Percentiles rank a stretch among this genome's conserved stretches.
Conservation (phyloP, 441 rosid species). For the Adansonia rubrostipa region DNA sequence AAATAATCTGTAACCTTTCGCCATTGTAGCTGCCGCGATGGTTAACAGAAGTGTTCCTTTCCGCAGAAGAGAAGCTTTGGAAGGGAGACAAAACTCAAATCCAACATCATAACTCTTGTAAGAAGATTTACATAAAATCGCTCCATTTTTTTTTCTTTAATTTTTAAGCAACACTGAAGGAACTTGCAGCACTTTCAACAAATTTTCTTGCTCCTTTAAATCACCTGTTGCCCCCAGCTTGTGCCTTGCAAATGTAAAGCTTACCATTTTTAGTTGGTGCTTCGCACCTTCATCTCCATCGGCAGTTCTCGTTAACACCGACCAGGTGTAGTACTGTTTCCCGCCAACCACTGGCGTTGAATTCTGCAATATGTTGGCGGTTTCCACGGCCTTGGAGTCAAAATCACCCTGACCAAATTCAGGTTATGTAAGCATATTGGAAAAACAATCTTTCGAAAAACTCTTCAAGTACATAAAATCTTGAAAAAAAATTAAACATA, state of each 20-base stretch:
- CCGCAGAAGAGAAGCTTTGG: neutral
- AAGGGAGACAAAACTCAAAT: neutral
- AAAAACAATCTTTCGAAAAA: too few species aligned
- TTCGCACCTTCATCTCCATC: conserved; percentile 97
- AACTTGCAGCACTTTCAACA: conserved; percentile 70
- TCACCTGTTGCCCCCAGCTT: conserved; percentile 99
- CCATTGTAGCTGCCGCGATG: too few species aligned
- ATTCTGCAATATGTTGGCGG: too few species aligned
- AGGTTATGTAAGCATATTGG: too few species aligned
- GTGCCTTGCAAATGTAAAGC: conserved; percentile 95
- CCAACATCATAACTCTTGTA: conserved; percentile 24
- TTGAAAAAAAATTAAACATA: too few species aligned
- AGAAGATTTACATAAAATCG: conserved; percentile 37
- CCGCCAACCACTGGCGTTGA: too few species aligned
- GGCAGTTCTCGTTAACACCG: conserved; percentile 88
- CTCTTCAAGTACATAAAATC: too few species aligned
- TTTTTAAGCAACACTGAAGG: conserved; percentile 82
- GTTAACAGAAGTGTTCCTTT: too few species aligned
- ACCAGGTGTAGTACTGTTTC: neutral
- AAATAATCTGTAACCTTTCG: too few species aligned
- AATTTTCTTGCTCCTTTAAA: conserved; percentile 90
- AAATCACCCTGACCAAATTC: too few species aligned
- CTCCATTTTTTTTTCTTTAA: neutral
- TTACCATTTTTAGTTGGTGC: conserved; percentile 81
- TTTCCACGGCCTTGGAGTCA: too few species aligned